Conservation (phyloP, 768 basidiomycete species). For the Suillus lakei region DNA sequence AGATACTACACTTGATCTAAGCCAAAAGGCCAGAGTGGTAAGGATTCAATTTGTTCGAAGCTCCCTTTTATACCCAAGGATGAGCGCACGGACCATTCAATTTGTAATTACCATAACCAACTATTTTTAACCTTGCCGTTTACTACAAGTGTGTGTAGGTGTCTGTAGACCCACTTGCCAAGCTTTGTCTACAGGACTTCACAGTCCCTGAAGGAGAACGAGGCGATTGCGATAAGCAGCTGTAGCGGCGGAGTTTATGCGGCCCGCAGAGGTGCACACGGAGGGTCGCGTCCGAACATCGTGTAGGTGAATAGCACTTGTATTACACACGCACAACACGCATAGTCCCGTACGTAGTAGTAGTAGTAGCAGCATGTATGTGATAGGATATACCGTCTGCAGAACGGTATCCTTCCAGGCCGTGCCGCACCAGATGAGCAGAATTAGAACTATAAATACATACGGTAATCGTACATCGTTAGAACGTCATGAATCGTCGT, state of each 20-base stretch:
- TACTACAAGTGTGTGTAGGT: too few species aligned
- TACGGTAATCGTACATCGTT: not conserved
- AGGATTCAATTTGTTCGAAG: constrained; percentile 25
- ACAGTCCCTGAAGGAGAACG: too few species aligned
- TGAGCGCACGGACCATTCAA: too few species aligned
- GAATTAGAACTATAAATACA: constrained; percentile 9
- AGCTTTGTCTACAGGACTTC: too few species aligned
- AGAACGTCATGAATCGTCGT: not conserved
- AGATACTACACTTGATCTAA: constrained; percentile 99
- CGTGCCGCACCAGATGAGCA: not conserved
- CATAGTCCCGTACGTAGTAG: too few species aligned
- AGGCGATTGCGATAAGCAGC: too few species aligned
- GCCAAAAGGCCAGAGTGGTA: constrained; percentile 95
- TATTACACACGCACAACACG: not conserved
- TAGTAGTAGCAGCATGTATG: not conserved
- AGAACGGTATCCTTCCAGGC: not conserved
- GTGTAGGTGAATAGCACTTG: not conserved
- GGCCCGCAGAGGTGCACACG: too few species aligned
- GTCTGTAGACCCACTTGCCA: too few species aligned
- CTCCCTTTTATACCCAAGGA: not conserved
- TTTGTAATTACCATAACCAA: too few species aligned
- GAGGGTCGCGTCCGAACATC: too few species aligned
- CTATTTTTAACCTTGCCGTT: too few species aligned
- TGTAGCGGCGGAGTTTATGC: not conserved
- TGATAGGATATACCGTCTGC: not conserved